These are phyloP conservation scores for Saccharomyces hybrid DNA, from an alignment of 1,139 yeast species.

Conservation along the genomic window DNA sequence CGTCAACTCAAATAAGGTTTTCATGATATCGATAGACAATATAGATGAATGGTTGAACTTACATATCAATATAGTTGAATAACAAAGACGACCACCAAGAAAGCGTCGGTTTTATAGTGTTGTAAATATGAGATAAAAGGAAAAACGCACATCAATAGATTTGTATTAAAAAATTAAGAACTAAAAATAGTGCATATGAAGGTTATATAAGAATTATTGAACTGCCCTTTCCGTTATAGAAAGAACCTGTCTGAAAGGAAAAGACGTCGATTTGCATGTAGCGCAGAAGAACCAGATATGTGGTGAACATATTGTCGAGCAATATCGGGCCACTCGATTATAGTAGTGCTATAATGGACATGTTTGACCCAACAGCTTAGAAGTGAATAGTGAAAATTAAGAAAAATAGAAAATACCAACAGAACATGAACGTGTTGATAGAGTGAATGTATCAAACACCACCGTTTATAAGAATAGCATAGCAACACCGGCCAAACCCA, in stretches of 20 bases:
- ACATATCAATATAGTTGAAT: slow-evolving; percentile 28
- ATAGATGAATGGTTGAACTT: slow-evolving; percentile 32
- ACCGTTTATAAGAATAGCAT: slow-evolving; percentile 2
- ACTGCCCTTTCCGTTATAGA: neutral
- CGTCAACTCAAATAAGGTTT: slow-evolving; percentile 14
- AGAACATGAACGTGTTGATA: neutral
- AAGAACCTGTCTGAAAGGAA: neutral
- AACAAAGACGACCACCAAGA: neutral
- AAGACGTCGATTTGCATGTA: neutral
- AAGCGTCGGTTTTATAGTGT: too few relatives aligned
- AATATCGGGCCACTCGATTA: neutral
- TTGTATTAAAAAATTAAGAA: neutral
- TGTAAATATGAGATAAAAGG: neutral
- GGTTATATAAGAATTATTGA: neutral
- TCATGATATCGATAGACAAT: slow-evolving; percentile 20
- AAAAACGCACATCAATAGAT: neutral
- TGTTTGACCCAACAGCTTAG: neutral
- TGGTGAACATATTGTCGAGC: neutral
- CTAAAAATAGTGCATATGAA: neutral
- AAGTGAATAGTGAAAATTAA: neutral
- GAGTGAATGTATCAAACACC: neutral
- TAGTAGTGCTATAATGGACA: neutral
- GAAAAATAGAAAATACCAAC: neutral
- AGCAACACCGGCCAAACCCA: slow-evolving; percentile 8
- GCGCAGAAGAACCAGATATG: neutral